Evolutionary conservation across 164 flowering plant genomes (phyloP), one percentile per base, ranked within the genome.

Genomic region (Aristolochia californica): DNA sequence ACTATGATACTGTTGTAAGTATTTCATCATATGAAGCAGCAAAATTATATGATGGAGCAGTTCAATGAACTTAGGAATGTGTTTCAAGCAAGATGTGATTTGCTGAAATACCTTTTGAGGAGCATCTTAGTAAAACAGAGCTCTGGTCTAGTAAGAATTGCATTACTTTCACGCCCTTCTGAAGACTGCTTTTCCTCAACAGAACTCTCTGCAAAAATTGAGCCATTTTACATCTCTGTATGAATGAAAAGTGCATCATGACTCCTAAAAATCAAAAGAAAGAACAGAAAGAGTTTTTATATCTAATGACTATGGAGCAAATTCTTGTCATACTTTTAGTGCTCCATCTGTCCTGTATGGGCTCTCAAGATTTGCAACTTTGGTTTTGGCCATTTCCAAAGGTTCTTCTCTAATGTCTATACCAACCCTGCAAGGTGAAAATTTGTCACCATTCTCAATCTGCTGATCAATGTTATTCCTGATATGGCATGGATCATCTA

Each of bases 161-260:
- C 66, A 68, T 60, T 18, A 78, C 63, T 59, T 72, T 74, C 50
- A 64, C 70, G 57, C 88, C 83, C 20, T 68, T 56, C 43, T 71
- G 75, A 48, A 77, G 59, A 68, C 80, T 76, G 40, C 74, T 63
- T 54, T 81, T 80, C 65, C 82, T 74, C 64, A 63, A 74, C 59
- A 80, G 47, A 45, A 60, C 74, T 69, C 70, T 77, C 77, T 78
- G 80, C 75, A 79, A 52, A 62, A 34, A 40, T 23, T 14, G 55
- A 15, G 27, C 17, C 25, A 51, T 24, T 27, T 15, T 22, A 51
- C 16, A 51, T 27, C 25, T 27, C 25, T 28, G 7, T 10, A 51
- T 9, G 27, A 16, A 27, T 25, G 28, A 13, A 17, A 51, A 51
- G 15, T 24, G 24, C 15, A 27, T 51, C 27, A 18, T n/a, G 28